These are phyloP conservation scores for Ophiosphaerella narmari DNA, from an alignment of 2,329 filamentous ascomycete genomes.

Conservation along the genomic window DNA sequence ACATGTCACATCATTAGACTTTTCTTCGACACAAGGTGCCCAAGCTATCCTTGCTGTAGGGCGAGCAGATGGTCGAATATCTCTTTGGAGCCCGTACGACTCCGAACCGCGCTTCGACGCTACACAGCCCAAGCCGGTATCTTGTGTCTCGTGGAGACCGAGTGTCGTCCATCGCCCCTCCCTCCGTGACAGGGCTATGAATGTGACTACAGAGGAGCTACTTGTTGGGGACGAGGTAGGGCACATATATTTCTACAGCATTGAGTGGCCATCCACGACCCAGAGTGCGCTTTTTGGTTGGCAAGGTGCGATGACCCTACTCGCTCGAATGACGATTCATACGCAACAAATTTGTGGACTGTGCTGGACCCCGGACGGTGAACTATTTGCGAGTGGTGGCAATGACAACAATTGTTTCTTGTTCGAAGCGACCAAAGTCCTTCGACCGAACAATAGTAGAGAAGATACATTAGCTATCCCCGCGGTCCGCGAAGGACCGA, in stretches of 20 bases:
- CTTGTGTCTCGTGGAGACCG: slow-evolving; percentile 82
- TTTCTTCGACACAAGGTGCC: slow-evolving; percentile 77
- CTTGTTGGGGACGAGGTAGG: slow-evolving; percentile 85
- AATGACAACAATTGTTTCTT: slow-evolving; percentile 91
- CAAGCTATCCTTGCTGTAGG: slow-evolving; percentile 85
- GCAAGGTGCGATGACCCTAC: slow-evolving; percentile 76
- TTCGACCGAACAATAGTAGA: slow-evolving; percentile 34
- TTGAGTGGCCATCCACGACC: slow-evolving; percentile 74
- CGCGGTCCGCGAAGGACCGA: slow-evolving; percentile 31
- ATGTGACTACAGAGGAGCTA: slow-evolving; percentile 77
- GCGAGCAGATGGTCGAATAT: slow-evolving; percentile 74
- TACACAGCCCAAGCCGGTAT: slow-evolving; percentile 71
- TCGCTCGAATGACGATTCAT: slow-evolving; percentile 78
- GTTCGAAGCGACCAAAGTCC: slow-evolving; percentile 70
- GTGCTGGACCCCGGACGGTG: slow-evolving; percentile 80
- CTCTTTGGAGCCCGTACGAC: slow-evolving; percentile 78
- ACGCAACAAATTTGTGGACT: slow-evolving; percentile 90
- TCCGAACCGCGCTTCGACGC: slow-evolving; percentile 73
- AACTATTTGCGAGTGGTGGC: slow-evolving; percentile 80
- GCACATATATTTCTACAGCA: slow-evolving; percentile 81
- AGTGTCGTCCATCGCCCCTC: slow-evolving; percentile 58
- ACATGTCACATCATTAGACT: slow-evolving; percentile 82
- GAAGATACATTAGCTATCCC: slow-evolving; percentile 17
- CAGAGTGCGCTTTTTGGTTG: slow-evolving; percentile 72
- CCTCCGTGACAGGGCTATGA: slow-evolving; percentile 52